A percentile compares a stretch with the other conserved stretches of the same genome.
Conservation (phyloP, 1,284 basidiomycete genomes). For the Cryptococcus hybrid region DNA sequence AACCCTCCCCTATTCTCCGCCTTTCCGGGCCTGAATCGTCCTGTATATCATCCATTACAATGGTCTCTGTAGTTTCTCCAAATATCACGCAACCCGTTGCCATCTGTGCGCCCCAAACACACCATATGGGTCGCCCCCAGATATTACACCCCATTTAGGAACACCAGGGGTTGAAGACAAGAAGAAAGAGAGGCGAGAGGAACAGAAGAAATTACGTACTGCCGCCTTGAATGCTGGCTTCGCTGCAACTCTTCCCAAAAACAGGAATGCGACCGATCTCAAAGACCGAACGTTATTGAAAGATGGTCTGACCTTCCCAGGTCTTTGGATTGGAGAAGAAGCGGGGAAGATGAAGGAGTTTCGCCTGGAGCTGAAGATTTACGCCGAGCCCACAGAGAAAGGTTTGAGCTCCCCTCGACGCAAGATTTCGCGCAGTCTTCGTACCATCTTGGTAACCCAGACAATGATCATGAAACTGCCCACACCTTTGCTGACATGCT, state of each 20-base stretch:
- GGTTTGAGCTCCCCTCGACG: background rate
- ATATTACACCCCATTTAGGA: background rate
- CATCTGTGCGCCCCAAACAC: constrained; percentile 31
- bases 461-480: background rate
- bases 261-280: constrained; percentile 12
- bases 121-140: constrained; percentile 16
- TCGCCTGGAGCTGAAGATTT: constrained; percentile 29
- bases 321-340: constrained; percentile 36
- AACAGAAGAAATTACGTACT: constrained; percentile 17
- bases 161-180: background rate
- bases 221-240: constrained; percentile 34
- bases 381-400: background rate
- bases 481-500: constrained; percentile 11
- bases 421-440: background rate
- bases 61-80: constrained; percentile 11
- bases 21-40: constrained; percentile 29
- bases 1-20: constrained; percentile 42
- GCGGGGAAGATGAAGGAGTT: constrained; percentile 38
- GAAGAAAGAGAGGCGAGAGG: constrained; percentile 10
- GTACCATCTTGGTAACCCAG: background rate
- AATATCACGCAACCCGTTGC: constrained; percentile 3
- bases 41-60: constrained; percentile 19
- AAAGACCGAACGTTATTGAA: constrained; percentile 23
- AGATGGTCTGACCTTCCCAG: constrained; percentile 37
- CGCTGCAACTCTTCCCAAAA: constrained; percentile 30